Evolutionary conservation across 306 rosid species (phyloP).

Genomic region (Vicia faba): DNA sequence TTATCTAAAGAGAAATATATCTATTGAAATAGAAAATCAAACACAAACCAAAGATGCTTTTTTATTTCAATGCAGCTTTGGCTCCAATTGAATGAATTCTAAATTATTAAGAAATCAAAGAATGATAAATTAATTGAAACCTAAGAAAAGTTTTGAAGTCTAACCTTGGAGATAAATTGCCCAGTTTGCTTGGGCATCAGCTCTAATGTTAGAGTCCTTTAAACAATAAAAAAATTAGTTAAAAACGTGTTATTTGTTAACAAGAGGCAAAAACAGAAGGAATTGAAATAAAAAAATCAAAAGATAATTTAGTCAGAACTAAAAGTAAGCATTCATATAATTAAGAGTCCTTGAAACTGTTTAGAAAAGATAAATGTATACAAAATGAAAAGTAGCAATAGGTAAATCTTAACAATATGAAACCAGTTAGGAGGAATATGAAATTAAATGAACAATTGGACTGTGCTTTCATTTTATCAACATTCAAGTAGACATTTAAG

Average conservation of each 20-base stretch:
- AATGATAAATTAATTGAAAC: not conserved
- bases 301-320: not conserved
- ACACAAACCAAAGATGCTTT: not conserved
- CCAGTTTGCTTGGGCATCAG: constrained; percentile 74
- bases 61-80: constrained; percentile 2
- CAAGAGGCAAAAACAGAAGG: not conserved
- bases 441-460: not conserved
- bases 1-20: too few relatives aligned
- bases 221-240: constrained; percentile 16
- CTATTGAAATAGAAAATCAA: not conserved
- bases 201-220: constrained; percentile 74
- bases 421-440: not conserved
- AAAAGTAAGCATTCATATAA: not conserved
- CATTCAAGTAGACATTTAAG: not conserved
- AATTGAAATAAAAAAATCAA: not conserved
- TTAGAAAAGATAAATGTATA: not conserved
- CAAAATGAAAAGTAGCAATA: not conserved
- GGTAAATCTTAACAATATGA: not conserved
- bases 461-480: not conserved
- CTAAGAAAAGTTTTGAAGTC: constrained; percentile 33
- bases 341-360: not conserved
- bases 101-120: not conserved
- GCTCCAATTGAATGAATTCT: constrained; percentile 13
- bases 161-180: constrained; percentile 66
- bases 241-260: not conserved